A percentile compares a stretch with the other conserved stretches of the same genome.
phyloP scores from a whole-genome alignment of 2,329 filamentous ascomycete genomes.

The Rosellinia necatrix region DNA sequence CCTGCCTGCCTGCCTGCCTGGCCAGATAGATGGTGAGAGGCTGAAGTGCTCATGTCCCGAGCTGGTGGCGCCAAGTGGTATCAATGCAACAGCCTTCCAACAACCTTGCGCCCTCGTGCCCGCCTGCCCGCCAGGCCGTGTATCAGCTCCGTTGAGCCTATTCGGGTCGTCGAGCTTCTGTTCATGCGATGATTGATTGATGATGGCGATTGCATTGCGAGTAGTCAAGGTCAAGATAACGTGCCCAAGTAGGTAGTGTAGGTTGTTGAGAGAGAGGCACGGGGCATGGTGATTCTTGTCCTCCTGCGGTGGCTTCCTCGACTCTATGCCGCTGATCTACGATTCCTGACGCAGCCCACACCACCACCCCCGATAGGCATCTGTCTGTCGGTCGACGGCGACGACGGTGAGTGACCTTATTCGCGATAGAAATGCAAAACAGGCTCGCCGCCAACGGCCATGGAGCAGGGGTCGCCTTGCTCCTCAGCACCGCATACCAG shows the following conservation, averaged over 20 bases:
- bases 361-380: too few relatives aligned
- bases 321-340: conserved; percentile 8
- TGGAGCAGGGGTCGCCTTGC: conserved; percentile 34
- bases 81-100: conserved; percentile 32
- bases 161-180: conserved; percentile 24
- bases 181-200: conserved; percentile 27
- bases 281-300: not conserved
- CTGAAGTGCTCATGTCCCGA: conserved; percentile 26
- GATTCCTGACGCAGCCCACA: conserved; percentile 18
- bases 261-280: too few relatives aligned
- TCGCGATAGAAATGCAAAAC: conserved; percentile 24
- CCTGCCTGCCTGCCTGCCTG: not conserved
- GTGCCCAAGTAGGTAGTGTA: not conserved
- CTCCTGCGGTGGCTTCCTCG: not conserved
- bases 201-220: not conserved
- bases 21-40: too few relatives aligned
- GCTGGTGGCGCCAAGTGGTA: conserved; percentile 23
- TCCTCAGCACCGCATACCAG: conserved; percentile 29
- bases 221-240: too few relatives aligned
- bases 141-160: conserved; percentile 33
- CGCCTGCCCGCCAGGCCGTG: conserved; percentile 20
- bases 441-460: conserved; percentile 30
- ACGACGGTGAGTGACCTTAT: not conserved
- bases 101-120: conserved; percentile 28
- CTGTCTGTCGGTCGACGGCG: conserved; percentile 6